Evolutionary conservation across 805 yeast genomes (phyloP).

Genomic region (Cyberlindnera mrakii): DNA sequence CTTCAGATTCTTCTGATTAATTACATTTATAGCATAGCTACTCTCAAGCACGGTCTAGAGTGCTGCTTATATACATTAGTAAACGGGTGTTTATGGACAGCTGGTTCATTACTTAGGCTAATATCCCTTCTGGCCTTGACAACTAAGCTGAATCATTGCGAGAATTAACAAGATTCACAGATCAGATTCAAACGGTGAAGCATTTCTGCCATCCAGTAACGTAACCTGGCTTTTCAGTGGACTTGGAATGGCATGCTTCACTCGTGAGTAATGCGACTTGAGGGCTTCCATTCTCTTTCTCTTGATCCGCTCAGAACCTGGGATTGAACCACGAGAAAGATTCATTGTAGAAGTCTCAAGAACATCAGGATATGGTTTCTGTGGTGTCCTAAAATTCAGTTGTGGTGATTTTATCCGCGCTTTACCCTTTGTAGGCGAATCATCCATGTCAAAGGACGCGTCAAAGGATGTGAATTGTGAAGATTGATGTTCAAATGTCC

Average conservation of each 20-base stretch:
- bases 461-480: neutral
- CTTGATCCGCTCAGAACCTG: conserved; percentile 33
- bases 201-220: too few species aligned
- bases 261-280: conserved; percentile 28
- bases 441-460: conserved; percentile 9
- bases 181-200: too few species aligned
- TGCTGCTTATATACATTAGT: too few species aligned
- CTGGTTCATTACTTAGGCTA: too few species aligned
- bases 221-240: conserved; percentile 20
- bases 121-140: too few species aligned
- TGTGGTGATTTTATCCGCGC: neutral
- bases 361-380: conserved; percentile 8
- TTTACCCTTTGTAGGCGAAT: conserved; percentile 19
- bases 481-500: neutral
- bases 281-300: conserved; percentile 30
- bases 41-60: too few species aligned
- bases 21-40: too few species aligned
- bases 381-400: conserved; percentile 18
- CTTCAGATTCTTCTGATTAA: too few species aligned
- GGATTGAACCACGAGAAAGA: conserved; percentile 21
- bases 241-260: conserved; percentile 32
- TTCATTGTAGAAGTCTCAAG: conserved; percentile 1
- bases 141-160: too few species aligned
- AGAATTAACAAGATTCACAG: too few species aligned
- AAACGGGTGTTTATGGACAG: too few species aligned